phyloP scores from a whole-genome alignment of 768 basidiomycete species.

The Hygrocybe coccinea region DNA sequence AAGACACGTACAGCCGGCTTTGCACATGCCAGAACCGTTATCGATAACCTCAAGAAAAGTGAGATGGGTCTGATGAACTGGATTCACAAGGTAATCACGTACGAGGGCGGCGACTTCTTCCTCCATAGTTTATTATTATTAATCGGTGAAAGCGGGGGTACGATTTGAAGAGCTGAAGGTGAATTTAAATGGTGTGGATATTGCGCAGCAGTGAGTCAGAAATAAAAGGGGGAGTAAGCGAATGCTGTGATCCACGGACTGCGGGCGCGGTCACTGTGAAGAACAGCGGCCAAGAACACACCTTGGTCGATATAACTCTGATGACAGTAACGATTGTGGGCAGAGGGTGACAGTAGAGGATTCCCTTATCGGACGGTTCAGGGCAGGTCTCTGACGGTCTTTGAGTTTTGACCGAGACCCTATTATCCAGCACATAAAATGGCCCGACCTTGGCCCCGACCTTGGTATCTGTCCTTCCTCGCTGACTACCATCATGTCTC shows the following conservation, averaged over 20 bases:
- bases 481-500: not conserved
- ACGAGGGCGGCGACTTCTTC: constrained; percentile 48
- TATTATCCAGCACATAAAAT: too few relatives aligned
- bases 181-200: constrained; percentile 7
- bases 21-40: constrained; percentile 99
- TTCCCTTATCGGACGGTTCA: constrained; percentile 1
- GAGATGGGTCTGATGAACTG: not conserved
- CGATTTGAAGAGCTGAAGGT: not conserved
- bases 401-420: too few relatives aligned
- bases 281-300: not conserved
- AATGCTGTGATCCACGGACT: not conserved
- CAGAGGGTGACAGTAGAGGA: not conserved
- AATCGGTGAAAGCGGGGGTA: too few relatives aligned
- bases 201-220: not conserved
- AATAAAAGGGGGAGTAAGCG: not conserved
- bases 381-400: not conserved
- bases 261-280: not conserved
- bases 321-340: not conserved
- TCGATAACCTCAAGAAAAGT: constrained; percentile 61
- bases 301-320: not conserved
- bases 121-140: constrained; percentile 42
- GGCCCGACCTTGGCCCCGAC: not conserved
- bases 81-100: constrained; percentile 17
- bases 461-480: not conserved
- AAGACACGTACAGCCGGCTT: constrained; percentile 87